Conservation (phyloP, 768 basidiomycete species). For the Xerocomus brunneocitrinus region DNA sequence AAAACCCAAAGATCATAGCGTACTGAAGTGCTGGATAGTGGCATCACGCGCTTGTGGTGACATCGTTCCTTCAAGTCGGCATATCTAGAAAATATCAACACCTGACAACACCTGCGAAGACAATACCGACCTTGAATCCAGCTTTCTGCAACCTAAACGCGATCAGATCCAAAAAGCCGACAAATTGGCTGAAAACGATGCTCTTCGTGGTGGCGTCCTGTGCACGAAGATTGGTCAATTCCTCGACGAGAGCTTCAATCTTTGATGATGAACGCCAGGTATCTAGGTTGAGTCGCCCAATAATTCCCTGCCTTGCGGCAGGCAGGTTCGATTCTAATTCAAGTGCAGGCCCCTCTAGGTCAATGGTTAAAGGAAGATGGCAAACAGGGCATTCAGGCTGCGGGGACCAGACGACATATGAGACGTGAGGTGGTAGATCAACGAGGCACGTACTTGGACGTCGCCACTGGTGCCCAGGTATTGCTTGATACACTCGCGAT, state of each 20-base stretch:
- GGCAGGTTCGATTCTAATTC: constrained; percentile 63
- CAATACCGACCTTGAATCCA: constrained; percentile 71
- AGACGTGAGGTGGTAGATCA: background rate
- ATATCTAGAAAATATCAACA: constrained; percentile 51
- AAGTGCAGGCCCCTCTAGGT: constrained; percentile 89
- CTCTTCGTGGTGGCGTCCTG: constrained; percentile 93
- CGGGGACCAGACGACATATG: background rate
- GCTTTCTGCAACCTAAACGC: constrained; percentile 88
- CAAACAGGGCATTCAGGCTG: constrained; percentile 95
- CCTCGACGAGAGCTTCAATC: constrained; percentile 94
- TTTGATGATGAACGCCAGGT: constrained; percentile 96
- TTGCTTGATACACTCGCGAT: constrained; percentile 92
- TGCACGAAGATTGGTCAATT: constrained; percentile 75
- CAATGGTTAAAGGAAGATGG: constrained; percentile 87
- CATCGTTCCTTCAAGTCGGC: constrained; percentile 95
- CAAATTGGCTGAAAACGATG: constrained; percentile 95
- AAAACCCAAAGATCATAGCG: constrained; percentile 17
- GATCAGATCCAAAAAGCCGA: constrained; percentile 89
- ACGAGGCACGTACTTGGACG: constrained; percentile 42
- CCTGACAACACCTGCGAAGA: background rate
- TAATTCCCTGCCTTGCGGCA: constrained; percentile 77
- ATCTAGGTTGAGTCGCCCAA: constrained; percentile 83
- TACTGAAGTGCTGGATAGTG: constrained; percentile 92
- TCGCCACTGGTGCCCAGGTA: constrained; percentile 78
- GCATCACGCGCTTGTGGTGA: constrained; percentile 93